Conservation (phyloP, 1,139 yeast genomes). For the Arxiozyma slooffiae region DNA sequence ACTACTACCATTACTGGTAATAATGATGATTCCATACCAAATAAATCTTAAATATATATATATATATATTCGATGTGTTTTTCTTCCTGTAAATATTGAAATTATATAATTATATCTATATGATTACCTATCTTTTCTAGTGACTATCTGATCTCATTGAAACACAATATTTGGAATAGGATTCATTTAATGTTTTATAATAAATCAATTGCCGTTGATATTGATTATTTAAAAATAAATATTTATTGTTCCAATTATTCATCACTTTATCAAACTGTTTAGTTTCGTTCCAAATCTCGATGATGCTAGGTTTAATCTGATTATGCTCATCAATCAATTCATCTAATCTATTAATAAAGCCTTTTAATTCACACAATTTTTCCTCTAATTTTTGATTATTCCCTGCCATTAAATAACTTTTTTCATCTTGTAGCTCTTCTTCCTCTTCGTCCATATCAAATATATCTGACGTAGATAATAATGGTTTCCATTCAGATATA, state of each 20-base stretch:
- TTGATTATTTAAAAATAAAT: slow-evolving; percentile 30
- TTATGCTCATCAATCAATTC: slow-evolving; percentile 31
- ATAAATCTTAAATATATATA: not conserved
- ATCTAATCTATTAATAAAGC: slow-evolving; percentile 29
- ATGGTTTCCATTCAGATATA: slow-evolving; percentile 34
- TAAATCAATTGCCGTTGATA: slow-evolving; percentile 29
- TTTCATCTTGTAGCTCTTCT: not conserved
- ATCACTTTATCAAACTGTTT: slow-evolving; percentile 26
- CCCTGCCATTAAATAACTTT: not conserved
- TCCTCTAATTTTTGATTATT: slow-evolving; percentile 4
- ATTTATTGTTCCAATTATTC: slow-evolving; percentile 35
- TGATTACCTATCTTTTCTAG: slow-evolving; percentile 10
- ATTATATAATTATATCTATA: slow-evolving; percentile 3
- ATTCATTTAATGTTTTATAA: slow-evolving; percentile 24
- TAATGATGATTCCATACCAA: not conserved
- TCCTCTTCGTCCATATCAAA: slow-evolving; percentile 16
- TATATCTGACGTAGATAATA: slow-evolving; percentile 31
- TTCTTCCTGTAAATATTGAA: not conserved
- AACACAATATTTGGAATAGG: slow-evolving; percentile 8
- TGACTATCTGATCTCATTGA: not conserved
- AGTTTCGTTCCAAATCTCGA: slow-evolving; percentile 33
- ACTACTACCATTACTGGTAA: no score
- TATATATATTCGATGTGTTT: not conserved
- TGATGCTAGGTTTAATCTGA: slow-evolving; percentile 26
- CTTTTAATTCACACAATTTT: slow-evolving; percentile 8